These are phyloP conservation scores for Dactylorhiza incarnata DNA, from an alignment of 106 monocot species.

Conservation along the genomic window DNA sequence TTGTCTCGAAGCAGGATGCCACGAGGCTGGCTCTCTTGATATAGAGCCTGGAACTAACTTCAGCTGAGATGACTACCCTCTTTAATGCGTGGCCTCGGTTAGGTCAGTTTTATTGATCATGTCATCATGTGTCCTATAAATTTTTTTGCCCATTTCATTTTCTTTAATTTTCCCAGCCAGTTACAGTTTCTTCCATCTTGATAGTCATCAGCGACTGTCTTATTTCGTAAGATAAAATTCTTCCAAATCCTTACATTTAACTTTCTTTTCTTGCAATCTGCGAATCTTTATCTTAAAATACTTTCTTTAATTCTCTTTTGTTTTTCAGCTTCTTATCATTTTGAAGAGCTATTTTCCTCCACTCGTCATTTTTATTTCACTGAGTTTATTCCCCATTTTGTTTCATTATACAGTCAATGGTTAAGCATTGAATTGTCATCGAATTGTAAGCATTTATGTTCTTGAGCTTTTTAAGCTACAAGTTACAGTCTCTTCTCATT, in stretches of 20 bases:
- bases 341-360: slow-evolving; percentile 1
- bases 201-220: background rate
- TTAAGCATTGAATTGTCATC: background rate
- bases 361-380: background rate
- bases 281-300: background rate
- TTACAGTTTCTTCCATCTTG: slow-evolving; percentile 15
- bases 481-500: background rate
- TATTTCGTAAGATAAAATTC: background rate
- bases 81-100: slow-evolving; percentile 34
- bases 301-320: slow-evolving; percentile 1
- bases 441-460: background rate
- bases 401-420: slow-evolving; percentile 2
- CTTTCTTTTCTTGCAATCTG: background rate
- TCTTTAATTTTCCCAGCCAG: slow-evolving; percentile 15
- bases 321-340: slow-evolving; percentile 3
- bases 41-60: slow-evolving; percentile 66
- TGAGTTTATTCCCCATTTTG: background rate
- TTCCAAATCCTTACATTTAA: background rate
- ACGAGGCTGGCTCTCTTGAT: slow-evolving; percentile 85
- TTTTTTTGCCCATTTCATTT: slow-evolving; percentile 12
- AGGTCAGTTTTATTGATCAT: slow-evolving; percentile 92
- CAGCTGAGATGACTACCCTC: slow-evolving; percentile 70
- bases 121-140: slow-evolving; percentile 30
- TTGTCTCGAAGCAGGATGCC: slow-evolving; percentile 89
- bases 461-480: background rate